Percentiles rank a stretch among this genome's conserved stretches.
phyloP scores from a whole-genome alignment of 2,329 filamentous ascomycete genomes.

The Fusarium oligoseptatum region DNA sequence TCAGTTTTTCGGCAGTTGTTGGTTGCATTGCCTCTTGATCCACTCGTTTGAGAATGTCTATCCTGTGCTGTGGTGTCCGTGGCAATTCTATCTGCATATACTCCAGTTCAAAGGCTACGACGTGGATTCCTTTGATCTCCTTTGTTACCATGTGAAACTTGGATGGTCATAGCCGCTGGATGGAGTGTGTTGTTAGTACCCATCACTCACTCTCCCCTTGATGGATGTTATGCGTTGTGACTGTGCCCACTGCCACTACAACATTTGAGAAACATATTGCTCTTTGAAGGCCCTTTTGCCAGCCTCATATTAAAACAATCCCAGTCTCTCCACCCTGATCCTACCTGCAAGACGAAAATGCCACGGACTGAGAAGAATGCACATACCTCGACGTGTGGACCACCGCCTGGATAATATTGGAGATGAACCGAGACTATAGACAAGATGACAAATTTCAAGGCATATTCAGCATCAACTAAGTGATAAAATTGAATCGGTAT shows the following conservation, averaged over 20 bases:
- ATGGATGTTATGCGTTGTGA: neutral
- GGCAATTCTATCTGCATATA: neutral
- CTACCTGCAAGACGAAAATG: neutral
- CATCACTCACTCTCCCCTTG: neutral
- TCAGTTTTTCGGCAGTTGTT: neutral
- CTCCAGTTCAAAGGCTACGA: neutral
- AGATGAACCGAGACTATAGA: neutral
- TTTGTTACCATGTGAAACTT: neutral
- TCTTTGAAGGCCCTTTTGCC: neutral
- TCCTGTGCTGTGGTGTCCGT: neutral
- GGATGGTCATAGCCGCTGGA: neutral
- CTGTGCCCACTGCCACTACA: neutral
- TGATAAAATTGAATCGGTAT: neutral
- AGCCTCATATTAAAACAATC: neutral
- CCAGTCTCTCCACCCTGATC: neutral
- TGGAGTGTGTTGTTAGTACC: neutral
- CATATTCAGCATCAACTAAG: neutral
- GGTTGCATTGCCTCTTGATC: neutral
- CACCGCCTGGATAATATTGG: neutral
- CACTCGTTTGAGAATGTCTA: constrained; percentile 1
- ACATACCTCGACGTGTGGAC: neutral
- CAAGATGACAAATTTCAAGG: neutral
- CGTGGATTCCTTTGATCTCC: neutral
- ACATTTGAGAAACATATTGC: neutral
- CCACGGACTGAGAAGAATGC: neutral